Percentiles rank a stretch among this genome's conserved stretches.
These are phyloP conservation scores for Microthyrium microscopicum DNA, from an alignment of 2,329 filamentous ascomycete species.

Conservation along the genomic window DNA sequence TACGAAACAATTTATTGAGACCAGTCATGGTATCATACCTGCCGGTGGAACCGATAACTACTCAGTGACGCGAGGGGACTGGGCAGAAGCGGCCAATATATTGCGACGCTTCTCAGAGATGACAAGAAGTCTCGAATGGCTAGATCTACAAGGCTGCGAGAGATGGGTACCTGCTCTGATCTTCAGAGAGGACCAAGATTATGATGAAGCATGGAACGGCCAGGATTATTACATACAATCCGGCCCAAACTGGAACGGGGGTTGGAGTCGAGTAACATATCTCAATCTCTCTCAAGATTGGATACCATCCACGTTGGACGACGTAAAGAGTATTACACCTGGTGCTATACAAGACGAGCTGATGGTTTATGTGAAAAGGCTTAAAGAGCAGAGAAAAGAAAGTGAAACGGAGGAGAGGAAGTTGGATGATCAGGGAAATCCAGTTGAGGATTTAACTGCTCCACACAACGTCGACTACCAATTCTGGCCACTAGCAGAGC, in stretches of 20 bases:
- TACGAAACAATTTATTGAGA: slow-evolving; percentile 26
- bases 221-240: slow-evolving; percentile 10
- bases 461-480: too few species aligned
- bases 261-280: slow-evolving; percentile 27
- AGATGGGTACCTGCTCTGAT: slow-evolving; percentile 27
- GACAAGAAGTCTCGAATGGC: slow-evolving; percentile 42
- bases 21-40: slow-evolving; percentile 22
- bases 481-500: too few species aligned
- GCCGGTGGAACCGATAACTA: slow-evolving; percentile 14
- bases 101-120: slow-evolving; percentile 33
- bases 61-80: slow-evolving; percentile 15
- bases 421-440: too few species aligned
- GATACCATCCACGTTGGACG: slow-evolving; percentile 20
- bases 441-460: too few species aligned
- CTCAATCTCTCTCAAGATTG: slow-evolving; percentile 28
- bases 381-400: too few species aligned
- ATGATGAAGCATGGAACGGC: not conserved
- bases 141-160: slow-evolving; percentile 43
- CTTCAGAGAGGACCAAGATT: slow-evolving; percentile 1
- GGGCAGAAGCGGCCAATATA: slow-evolving; percentile 36
- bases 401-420: too few species aligned
- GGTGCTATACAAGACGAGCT: slow-evolving; percentile 10
- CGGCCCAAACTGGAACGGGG: slow-evolving; percentile 22
- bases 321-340: not conserved
- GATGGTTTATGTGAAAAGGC: too few species aligned